phyloP scores from a whole-genome alignment of 805 yeast genomes.

The Candida palmyrensis region DNA sequence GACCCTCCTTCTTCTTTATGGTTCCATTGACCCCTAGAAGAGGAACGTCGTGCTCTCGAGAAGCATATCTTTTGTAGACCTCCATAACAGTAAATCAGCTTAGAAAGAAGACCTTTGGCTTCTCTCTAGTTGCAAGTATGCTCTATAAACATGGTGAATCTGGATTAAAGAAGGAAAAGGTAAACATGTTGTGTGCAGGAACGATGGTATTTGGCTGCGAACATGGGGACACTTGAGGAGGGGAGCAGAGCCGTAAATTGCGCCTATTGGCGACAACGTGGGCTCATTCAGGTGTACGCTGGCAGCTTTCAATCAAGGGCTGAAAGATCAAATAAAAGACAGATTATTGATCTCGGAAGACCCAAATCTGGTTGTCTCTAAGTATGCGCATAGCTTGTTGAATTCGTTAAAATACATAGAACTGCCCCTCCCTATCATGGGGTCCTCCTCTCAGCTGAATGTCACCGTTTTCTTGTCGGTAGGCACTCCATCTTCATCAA shows the following conservation, averaged over 20 bases:
- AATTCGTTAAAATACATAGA: not conserved
- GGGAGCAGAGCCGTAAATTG: too few relatives aligned
- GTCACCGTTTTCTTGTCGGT: slow-evolving; percentile 61
- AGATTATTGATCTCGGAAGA: too few relatives aligned
- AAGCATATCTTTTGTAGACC: slow-evolving; percentile 33
- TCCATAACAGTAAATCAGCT: slow-evolving; percentile 18
- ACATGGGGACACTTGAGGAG: too few relatives aligned
- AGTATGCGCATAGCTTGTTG: not conserved
- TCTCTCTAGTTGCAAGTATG: too few relatives aligned
- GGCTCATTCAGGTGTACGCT: too few relatives aligned
- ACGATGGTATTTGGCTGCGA: too few relatives aligned
- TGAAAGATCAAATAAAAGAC: too few relatives aligned
- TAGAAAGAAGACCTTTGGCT: too few relatives aligned
- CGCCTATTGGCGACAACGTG: too few relatives aligned
- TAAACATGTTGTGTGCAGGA: too few relatives aligned
- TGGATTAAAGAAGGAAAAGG: slow-evolving; percentile 2
- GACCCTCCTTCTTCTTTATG: not conserved
- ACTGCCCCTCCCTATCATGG: not conserved
- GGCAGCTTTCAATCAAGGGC: too few relatives aligned
- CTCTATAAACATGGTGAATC: too few relatives aligned
- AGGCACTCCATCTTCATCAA: slow-evolving; percentile 65
- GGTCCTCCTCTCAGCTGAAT: slow-evolving; percentile 19
- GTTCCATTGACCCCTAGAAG: slow-evolving; percentile 1
- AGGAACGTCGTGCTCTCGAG: slow-evolving; percentile 30
- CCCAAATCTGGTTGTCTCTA: not conserved